Percentiles rank a stretch among this genome's conserved stretches.
These are phyloP conservation scores for Cyathus striatus DNA, from an alignment of 768 basidiomycete genomes.

Conservation along the genomic window DNA sequence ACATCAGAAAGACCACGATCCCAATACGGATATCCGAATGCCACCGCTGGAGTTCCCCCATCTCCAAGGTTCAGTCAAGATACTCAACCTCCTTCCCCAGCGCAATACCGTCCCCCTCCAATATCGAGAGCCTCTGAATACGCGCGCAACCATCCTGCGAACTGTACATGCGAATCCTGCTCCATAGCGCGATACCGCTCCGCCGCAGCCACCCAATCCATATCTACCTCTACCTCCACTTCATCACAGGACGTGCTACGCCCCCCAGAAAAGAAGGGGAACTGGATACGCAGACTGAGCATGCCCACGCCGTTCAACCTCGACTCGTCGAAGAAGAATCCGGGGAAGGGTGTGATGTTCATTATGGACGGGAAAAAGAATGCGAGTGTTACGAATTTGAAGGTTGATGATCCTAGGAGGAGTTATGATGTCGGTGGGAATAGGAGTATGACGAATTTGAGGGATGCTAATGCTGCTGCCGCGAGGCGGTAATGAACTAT, in stretches of 20 bases:
- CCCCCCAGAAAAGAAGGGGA: conserved; percentile 44
- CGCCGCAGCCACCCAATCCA: conserved; percentile 47
- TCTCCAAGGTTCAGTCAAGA: conserved; percentile 41
- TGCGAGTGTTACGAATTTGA: conserved; percentile 35
- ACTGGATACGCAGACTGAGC: conserved; percentile 75
- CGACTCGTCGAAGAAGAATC: conserved; percentile 44
- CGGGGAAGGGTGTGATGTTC: conserved; percentile 16
- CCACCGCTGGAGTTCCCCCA: no score
- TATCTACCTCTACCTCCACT: conserved; percentile 38
- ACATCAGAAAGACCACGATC: conserved; percentile 5
- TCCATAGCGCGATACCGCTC: conserved; percentile 1
- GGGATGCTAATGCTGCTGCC: no score
- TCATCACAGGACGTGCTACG: conserved; percentile 11
- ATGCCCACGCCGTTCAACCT: conserved; percentile 57
- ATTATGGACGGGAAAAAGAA: conserved; percentile 48
- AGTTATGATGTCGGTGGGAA: conserved; percentile 26
- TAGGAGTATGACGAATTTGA: conserved; percentile 49
- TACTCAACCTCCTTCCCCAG: conserved; percentile 24
- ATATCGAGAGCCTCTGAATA: conserved; percentile 13
- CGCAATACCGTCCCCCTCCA: conserved; percentile 19
- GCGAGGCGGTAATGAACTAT: no score
- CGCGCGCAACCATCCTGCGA: conserved; percentile 7
- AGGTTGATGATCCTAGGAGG: conserved; percentile 46
- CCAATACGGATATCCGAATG: no score
- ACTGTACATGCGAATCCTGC: background rate